These are phyloP conservation scores for Hemisphaericaspora lyxosophila DNA, from an alignment of 1,139 yeast species.

Conservation along the genomic window DNA sequence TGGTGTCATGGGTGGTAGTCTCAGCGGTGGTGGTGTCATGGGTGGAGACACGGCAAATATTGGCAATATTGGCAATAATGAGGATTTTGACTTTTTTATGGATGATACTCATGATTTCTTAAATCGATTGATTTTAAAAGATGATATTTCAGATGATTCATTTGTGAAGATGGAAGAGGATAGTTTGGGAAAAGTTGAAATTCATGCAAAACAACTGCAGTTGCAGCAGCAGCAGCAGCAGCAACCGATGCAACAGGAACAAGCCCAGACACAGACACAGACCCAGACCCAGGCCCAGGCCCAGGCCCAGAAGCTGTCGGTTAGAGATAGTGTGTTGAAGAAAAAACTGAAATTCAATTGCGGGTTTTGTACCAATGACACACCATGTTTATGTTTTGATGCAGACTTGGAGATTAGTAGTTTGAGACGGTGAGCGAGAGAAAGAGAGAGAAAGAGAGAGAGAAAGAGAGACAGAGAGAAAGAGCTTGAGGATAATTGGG, in stretches of 20 bases:
- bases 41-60: no score
- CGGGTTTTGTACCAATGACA: constrained; percentile 45
- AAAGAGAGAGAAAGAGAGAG: background rate
- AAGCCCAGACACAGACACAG: background rate
- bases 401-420: constrained; percentile 21
- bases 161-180: constrained; percentile 11
- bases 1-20: constrained; percentile 9
- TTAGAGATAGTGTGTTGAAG: constrained; percentile 9
- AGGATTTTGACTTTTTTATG: constrained; percentile 16
- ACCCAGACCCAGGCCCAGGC: constrained; percentile 2
- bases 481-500: no score
- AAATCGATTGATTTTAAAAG: constrained; percentile 13
- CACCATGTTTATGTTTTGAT: constrained; percentile 44
- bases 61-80: background rate
- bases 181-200: constrained; percentile 15
- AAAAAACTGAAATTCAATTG: constrained; percentile 25
- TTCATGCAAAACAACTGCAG: constrained; percentile 7
- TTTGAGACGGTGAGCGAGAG: constrained; percentile 3
- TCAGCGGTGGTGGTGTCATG: background rate
- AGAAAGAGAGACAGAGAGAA: no score
- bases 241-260: constrained; percentile 1
- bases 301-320: background rate
- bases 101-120: constrained; percentile 18
- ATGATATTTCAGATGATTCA: background rate
- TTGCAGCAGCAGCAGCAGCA: background rate